Evolutionary conservation across 495 filamentous ascomycete genomes (phyloP), one percentile per base, ranked within the genome.

Genomic region (Penicillium canariense): DNA sequence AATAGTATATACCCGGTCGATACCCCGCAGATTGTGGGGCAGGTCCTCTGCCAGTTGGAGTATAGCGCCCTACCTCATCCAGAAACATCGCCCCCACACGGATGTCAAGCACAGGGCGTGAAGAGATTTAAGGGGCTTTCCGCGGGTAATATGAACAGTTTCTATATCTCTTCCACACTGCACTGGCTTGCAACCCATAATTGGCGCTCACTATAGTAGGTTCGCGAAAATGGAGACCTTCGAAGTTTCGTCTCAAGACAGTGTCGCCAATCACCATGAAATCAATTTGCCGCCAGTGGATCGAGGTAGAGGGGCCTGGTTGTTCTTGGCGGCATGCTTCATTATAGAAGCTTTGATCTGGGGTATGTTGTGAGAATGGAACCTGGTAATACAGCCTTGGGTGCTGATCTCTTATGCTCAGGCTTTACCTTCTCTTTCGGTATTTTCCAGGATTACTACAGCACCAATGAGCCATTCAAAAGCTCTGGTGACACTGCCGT

Each of bases 341-440:
- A 65, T 82, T 48, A 69, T 88, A 25, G 85, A 89, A 58, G 79
- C 73, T n/a, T 65, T 88, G 10, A 71, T 86, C 20, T 89, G 84
- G 85, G 85, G 84, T 84, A 64, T 58, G 70, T 62, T 27, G n/a
- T 36, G 20, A 27, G 31, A 45, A 35, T 27, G 17, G 3, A 5
- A 9, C 26, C 12, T 5, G n/a, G 12, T 18, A 9, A 23, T 17
- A 51, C n/a, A n/a, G n/a, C n/a, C n/a, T 30, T 23, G n/a, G 10
- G 18, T 46, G 26, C 26, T 46, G 7, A 46, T 18, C 1, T 23
- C 44, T 47, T 28, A n/a, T 12, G 17, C 11, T 26, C 47, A 86
- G 84, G 86, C 27, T 88, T 88, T 62, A 77, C 84, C 3, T 84
- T 81, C 55, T 76, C 82, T 0, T 89, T 79, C 51, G 84, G 84